phyloP scores from a whole-genome alignment of 768 basidiomycete species.

The Crucibulum laeve region DNA sequence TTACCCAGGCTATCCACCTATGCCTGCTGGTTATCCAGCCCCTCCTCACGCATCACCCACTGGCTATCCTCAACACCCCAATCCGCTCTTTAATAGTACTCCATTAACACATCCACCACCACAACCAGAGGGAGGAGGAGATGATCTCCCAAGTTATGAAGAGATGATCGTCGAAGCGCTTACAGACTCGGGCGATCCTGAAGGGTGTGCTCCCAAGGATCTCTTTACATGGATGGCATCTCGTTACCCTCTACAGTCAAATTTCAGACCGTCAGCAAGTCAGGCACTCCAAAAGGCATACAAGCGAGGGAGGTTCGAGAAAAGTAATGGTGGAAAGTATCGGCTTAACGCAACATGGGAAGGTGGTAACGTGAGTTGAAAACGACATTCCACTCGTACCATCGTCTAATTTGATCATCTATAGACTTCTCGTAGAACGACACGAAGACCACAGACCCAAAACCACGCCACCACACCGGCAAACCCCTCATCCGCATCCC shows the following conservation, averaged over 20 bases:
- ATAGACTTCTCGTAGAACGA: constrained; percentile 76
- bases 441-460: constrained; percentile 72
- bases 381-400: constrained; percentile 2
- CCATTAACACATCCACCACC: constrained; percentile 13
- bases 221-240: constrained; percentile 82
- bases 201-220: constrained; percentile 80
- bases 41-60: too few species aligned
- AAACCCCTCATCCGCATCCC: constrained; percentile 34
- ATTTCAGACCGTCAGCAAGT: constrained; percentile 85
- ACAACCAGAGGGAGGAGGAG: constrained; percentile 17
- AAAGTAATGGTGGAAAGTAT: constrained; percentile 70
- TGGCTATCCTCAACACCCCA: constrained; percentile 29
- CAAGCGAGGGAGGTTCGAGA: constrained; percentile 77
- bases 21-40: constrained; percentile 35
- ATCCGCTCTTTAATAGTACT: constrained; percentile 25
- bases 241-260: constrained; percentile 79
- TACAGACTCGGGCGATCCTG: constrained; percentile 57
- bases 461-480: constrained; percentile 21
- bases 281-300: constrained; percentile 87
- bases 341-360: constrained; percentile 74
- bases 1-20: constrained; percentile 31
- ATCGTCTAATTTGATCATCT: not conserved
- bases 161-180: constrained; percentile 89
- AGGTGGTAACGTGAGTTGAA: constrained; percentile 65
- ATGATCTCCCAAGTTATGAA: constrained; percentile 81